A percentile compares a stretch with the other conserved stretches of the same genome.
Evolutionary conservation across 2,329 filamentous ascomycete genomes (phyloP).

Genomic region (Cladorrhinum sp.): DNA sequence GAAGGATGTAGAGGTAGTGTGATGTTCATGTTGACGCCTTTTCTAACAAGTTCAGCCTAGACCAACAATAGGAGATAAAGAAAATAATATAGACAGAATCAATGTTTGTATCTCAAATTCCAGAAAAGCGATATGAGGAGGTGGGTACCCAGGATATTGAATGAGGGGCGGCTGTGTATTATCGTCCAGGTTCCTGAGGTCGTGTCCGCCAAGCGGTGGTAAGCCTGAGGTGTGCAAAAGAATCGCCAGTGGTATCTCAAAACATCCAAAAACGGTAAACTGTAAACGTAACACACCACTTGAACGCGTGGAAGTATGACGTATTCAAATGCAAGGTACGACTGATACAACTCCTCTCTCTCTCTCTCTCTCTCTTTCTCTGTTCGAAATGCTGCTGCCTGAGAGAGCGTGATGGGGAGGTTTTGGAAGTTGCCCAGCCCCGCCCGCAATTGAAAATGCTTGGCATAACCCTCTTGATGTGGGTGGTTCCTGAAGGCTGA

Average conservation of each 20-base stretch:
- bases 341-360: no score
- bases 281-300: neutral
- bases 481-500: neutral
- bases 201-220: neutral
- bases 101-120: neutral
- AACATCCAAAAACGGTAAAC: neutral
- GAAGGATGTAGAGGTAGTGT: slow-evolving; percentile 50
- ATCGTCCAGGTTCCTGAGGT: no score
- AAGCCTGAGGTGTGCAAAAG: neutral
- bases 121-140: neutral
- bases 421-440: neutral
- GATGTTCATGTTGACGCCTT: slow-evolving; percentile 43
- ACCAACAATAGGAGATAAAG: neutral
- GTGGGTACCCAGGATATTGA: neutral
- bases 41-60: no score
- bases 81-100: neutral
- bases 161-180: neutral
- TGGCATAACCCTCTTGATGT: neutral
- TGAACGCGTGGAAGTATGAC: slow-evolving; percentile 5
- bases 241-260: no score
- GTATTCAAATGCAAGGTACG: slow-evolving; percentile 4
- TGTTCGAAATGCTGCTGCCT: slow-evolving; percentile 20
- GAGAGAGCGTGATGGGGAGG: neutral
- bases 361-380: no score
- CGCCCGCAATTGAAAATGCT: neutral